Evolutionary conservation across 495 filamentous ascomycete species (phyloP).

Genomic region (Hypoxylon rickii): DNA sequence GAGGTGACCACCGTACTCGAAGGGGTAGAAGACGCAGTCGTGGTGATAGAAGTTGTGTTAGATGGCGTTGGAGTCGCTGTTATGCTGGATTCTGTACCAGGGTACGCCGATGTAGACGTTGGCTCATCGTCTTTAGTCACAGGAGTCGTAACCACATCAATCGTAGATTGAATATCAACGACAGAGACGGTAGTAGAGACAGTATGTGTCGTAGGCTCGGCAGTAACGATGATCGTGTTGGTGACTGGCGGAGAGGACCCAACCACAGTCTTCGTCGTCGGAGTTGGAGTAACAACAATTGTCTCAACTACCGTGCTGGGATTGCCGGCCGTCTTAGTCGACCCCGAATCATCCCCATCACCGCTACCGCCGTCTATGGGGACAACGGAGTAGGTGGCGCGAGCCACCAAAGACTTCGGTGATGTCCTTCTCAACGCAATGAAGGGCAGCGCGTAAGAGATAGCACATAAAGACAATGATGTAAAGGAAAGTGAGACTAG

Average conservation of each 20-base stretch:
- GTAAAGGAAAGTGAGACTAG: constrained; percentile 25
- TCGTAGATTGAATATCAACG: constrained; percentile 35
- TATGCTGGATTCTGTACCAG: constrained; percentile 2
- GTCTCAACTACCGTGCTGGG: constrained; percentile 32
- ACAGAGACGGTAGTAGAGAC: constrained; percentile 36
- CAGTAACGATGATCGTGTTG: constrained; percentile 37
- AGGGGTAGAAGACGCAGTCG: constrained; percentile 4
- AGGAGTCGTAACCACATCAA: constrained; percentile 34
- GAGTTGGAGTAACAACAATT: constrained; percentile 28
- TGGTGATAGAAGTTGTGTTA: constrained; percentile 7
- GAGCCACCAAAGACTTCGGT: constrained; percentile 17
- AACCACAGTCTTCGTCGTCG: constrained; percentile 30
- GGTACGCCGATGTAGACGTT: constrained; percentile 18
- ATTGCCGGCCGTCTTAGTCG: constrained; percentile 24
- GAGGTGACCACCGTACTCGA: constrained; percentile 7
- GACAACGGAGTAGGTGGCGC: constrained; percentile 44
- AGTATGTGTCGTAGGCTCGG: constrained; percentile 32
- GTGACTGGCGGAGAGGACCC: constrained; percentile 37
- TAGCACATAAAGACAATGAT: constrained; percentile 8
- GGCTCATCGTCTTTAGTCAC: constrained; percentile 20
- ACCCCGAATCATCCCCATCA: constrained; percentile 12
- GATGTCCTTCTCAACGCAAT: constrained; percentile 14
- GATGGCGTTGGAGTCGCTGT: constrained; percentile 12
- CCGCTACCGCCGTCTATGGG: constrained; percentile 37
- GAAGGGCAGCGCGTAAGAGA: constrained; percentile 36